Evolutionary conservation across 148 eudicot genomes (phyloP).

Genomic region (Chenopodium quinoa): DNA sequence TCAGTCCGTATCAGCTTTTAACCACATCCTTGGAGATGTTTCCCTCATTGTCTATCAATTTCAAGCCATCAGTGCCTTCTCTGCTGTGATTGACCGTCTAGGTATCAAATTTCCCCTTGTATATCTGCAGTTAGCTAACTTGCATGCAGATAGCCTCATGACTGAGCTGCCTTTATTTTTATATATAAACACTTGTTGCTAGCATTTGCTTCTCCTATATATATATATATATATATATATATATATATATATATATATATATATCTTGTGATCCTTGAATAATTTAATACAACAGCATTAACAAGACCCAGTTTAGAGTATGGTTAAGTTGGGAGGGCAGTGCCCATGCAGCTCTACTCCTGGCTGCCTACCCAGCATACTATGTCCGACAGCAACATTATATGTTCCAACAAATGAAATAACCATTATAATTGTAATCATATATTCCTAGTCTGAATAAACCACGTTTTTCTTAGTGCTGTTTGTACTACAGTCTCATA

Average conservation of each 20-base stretch:
- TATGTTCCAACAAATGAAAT: background rate
- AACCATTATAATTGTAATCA: too few species aligned
- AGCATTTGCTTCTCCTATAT: background rate
- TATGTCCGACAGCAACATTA: background rate
- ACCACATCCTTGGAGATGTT: constrained; percentile 97
- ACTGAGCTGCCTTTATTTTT: background rate
- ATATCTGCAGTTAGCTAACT: background rate
- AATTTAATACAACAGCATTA: background rate
- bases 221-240: too few species aligned
- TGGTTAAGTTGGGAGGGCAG: background rate
- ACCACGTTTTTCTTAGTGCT: background rate
- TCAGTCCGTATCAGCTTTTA: constrained; percentile 94
- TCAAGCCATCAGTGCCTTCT: constrained; percentile 96
- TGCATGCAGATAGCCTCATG: background rate
- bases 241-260: too few species aligned
- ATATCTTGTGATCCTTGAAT: background rate
- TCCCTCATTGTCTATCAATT: constrained; percentile 91
- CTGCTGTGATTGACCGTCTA: constrained; percentile 94
- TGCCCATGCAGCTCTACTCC: background rate
- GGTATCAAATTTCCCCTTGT: constrained; percentile 42
- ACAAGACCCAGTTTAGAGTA: background rate
- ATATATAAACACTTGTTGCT: background rate
- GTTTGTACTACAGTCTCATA: background rate
- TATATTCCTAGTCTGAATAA: background rate
- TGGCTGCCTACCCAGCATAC: background rate